Base-by-base conservation (phyloP, 1,139 yeast species). In the Magnusiomyces paraingens region DNA sequence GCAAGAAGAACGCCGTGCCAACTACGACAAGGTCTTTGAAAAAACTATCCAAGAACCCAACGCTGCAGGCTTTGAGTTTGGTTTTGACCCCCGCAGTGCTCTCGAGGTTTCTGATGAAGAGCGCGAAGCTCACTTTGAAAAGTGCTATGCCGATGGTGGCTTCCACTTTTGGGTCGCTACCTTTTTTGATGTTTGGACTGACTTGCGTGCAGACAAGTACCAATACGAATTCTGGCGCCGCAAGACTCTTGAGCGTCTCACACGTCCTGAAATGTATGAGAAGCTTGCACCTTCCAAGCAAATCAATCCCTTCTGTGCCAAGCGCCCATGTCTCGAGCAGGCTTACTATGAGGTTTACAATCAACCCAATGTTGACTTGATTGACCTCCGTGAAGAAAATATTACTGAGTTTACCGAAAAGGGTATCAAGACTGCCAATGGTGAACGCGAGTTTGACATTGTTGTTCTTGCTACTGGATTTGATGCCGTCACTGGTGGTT, bases 401-500 rank as follows among this genome's bases (percentile, higher is more conserved):
- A 59, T 66, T 41, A 46, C 51, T 14, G 63, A 63, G 52, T 57
- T 67, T 48, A 64, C 65, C 22, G 64, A 59, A 50, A 60, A 55
- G 15, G 66, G 67, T 14, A 54, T 64, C 48, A 50, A 54, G 26
- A 57, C 63, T 6, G 52, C 48, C 15, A 60, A 58, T 46, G 64
- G 63, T 20, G 54, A 52, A 10, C 55, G 56, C 49, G 64, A 66
- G 42, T 52, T 66, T 52, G 70, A 66, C 53, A 46, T 63, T 17
- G 56, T 67, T 43, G 59, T 63, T 4, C 57, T 65, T n/a, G 70
- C 70, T 8, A 67, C 69, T 18, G 70, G 70, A 2, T 67, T 66
- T 54, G 71, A 67, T 49, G 62, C 67, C 21, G 56, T 62, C 44
- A 66, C 69, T 43, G 70, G 70, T n/a, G 66, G 66, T n/a, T 58